Conservation (phyloP, 2,329 filamentous ascomycete species). For the Colletotrichum eleusines region DNA sequence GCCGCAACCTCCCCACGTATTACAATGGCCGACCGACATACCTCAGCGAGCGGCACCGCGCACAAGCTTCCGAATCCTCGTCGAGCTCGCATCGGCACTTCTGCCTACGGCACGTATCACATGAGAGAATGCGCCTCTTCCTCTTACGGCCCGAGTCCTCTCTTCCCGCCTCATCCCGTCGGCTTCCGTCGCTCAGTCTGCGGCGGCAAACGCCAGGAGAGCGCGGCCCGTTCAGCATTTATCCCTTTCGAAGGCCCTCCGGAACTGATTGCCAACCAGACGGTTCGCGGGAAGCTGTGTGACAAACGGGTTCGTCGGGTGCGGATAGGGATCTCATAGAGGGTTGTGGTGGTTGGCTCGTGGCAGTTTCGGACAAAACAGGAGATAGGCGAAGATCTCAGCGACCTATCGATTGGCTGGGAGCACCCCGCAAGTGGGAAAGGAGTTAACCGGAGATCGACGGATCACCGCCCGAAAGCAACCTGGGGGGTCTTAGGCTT, state of each 20-base stretch:
- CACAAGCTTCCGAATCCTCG: conserved; percentile 37
- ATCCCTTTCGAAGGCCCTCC: neutral
- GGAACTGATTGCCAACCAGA: neutral
- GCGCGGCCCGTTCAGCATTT: conserved; percentile 12
- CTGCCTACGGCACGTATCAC: conserved; percentile 40
- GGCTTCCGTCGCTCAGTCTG: conserved; percentile 32
- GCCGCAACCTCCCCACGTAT: too few relatives aligned
- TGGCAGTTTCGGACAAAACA: conserved; percentile 23
- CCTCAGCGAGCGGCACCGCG: conserved; percentile 39
- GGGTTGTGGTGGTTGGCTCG: neutral
- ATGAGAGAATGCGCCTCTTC: conserved; percentile 39
- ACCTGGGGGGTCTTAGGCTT: neutral
- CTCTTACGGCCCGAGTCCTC: conserved; percentile 38
- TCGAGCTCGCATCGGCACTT: conserved; percentile 41
- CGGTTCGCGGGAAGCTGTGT: neutral
- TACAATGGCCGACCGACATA: conserved; percentile 3
- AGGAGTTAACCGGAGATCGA: conserved; percentile 33
- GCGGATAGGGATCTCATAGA: neutral
- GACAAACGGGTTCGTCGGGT: neutral
- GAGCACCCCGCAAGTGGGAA: neutral
- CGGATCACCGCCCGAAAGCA: conserved; percentile 9
- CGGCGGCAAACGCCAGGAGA: conserved; percentile 15
- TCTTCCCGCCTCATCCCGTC: conserved; percentile 13
- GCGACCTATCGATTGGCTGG: neutral
- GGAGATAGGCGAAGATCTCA: conserved; percentile 29